phyloP scores from a whole-genome alignment of 768 basidiomycete genomes.

The Pisolithus microcarpus region DNA sequence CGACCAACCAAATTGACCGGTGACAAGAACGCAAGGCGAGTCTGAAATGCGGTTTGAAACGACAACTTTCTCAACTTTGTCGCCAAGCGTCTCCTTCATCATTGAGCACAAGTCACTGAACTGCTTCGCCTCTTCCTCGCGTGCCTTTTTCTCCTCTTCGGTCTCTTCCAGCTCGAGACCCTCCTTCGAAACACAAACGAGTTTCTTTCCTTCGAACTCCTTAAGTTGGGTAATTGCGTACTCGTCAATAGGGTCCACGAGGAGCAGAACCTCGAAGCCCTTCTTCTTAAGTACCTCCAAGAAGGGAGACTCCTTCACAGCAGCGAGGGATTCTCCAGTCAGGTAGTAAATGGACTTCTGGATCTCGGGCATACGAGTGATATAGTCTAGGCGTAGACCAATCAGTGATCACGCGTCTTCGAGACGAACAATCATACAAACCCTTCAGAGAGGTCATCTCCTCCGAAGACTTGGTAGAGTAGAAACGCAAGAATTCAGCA shows the following conservation, averaged over 20 bases:
- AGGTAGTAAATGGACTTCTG: slow-evolving; percentile 99
- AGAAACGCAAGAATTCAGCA: slow-evolving; percentile 98
- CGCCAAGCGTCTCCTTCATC: slow-evolving; percentile 97
- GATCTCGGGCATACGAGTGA: slow-evolving; percentile 97
- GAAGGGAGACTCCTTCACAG: slow-evolving; percentile 94
- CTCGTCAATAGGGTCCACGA: slow-evolving; percentile 98
- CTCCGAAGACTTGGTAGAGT: slow-evolving; percentile 88
- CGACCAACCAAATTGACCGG: slow-evolving; percentile 99
- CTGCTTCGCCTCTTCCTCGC: slow-evolving; percentile 78
- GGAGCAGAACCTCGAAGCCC: slow-evolving; percentile 95
- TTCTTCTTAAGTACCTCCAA: slow-evolving; percentile 99
- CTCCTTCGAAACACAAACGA: slow-evolving; percentile 97
- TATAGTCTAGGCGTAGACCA: slow-evolving; percentile 63
- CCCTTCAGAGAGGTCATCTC: slow-evolving; percentile 93
- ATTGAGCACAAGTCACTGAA: slow-evolving; percentile 86
- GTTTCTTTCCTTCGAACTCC: slow-evolving; percentile 98
- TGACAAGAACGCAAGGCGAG: slow-evolving; percentile 95
- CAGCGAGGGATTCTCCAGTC: slow-evolving; percentile 92
- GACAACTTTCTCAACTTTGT: slow-evolving; percentile 99
- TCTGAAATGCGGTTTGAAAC: slow-evolving; percentile 97
- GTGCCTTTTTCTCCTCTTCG: slow-evolving; percentile 89
- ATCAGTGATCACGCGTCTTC: not conserved
- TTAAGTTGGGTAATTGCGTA: slow-evolving; percentile 98
- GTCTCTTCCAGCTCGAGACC: slow-evolving; percentile 99
- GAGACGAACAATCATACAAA: slow-evolving; percentile 26